These are phyloP conservation scores for Trypanosoma cruzi DNA, from an alignment of 208 protist genomes.

Conservation along the genomic window DNA sequence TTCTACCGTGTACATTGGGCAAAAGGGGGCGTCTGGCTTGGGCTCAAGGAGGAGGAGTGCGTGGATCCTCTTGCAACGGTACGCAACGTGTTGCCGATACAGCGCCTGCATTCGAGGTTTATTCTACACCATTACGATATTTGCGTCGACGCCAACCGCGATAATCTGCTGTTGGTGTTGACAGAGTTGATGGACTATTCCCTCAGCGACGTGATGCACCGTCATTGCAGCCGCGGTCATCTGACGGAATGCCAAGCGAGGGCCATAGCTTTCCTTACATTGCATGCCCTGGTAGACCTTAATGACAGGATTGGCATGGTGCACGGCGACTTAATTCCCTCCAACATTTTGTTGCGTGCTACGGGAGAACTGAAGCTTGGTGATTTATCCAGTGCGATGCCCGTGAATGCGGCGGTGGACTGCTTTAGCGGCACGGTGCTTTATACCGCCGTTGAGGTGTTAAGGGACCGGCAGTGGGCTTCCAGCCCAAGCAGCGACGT, in stretches of 20 bases:
- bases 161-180: conserved; percentile 45
- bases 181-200: conserved; percentile 33
- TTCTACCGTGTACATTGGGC: conserved; percentile 39
- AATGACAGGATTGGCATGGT: conserved; percentile 39
- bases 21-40: conserved; percentile 19
- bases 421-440: conserved; percentile 20
- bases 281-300: conserved; percentile 51
- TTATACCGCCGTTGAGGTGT: conserved; percentile 26
- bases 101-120: conserved; percentile 13
- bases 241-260: conserved; percentile 16
- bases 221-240: background rate
- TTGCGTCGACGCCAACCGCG: conserved; percentile 29
- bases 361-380: conserved; percentile 23
- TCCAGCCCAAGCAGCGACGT: conserved; percentile 25
- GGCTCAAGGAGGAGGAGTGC: conserved; percentile 54
- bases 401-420: conserved; percentile 5
- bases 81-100: conserved; percentile 10
- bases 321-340: conserved; percentile 63
- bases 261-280: conserved; percentile 32
- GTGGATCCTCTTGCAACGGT: background rate
- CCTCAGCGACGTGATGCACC: conserved; percentile 32
- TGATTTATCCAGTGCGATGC: conserved; percentile 20
- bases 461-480: conserved; percentile 18
- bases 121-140: conserved; percentile 44
- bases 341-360: conserved; percentile 47